Percentiles rank a stretch among this genome's conserved stretches.
Evolutionary conservation across 768 basidiomycete genomes (phyloP).

Genomic region (Phylloporus rhodoxanthus): DNA sequence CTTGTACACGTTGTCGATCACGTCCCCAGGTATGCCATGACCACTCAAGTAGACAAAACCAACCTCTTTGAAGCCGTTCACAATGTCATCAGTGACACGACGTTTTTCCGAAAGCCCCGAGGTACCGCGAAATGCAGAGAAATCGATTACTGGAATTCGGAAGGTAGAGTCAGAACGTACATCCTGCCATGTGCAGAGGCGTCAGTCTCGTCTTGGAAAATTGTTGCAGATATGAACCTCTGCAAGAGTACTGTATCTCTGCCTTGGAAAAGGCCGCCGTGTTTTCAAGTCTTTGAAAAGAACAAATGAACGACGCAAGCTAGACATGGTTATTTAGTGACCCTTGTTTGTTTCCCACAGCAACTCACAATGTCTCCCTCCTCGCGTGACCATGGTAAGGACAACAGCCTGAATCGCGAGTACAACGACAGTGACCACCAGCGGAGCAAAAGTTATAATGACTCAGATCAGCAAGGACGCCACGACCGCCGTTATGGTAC

Average conservation of each 20-base stretch:
- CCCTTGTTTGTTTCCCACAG: slow-evolving; percentile 17
- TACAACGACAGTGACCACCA: slow-evolving; percentile 7
- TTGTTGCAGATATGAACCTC: slow-evolving; percentile 13
- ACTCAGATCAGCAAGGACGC: slow-evolving; percentile 2
- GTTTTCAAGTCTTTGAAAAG: neutral
- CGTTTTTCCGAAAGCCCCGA: slow-evolving; percentile 49
- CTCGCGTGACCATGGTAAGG: slow-evolving; percentile 13
- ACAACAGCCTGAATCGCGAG: slow-evolving; percentile 9
- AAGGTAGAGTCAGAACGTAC: slow-evolving; percentile 39
- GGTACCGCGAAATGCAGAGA: slow-evolving; percentile 56
- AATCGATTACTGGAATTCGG: slow-evolving; percentile 73
- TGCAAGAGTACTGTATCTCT: slow-evolving; percentile 21
- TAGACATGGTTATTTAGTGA: slow-evolving; percentile 2
- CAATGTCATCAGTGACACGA: slow-evolving; percentile 59
- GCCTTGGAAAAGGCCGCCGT: slow-evolving; percentile 3
- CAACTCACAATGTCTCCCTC: slow-evolving; percentile 11
- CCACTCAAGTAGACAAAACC: slow-evolving; percentile 78
- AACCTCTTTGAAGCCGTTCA: slow-evolving; percentile 69
- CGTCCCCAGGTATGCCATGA: slow-evolving; percentile 59
- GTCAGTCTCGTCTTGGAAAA: neutral
- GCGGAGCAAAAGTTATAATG: slow-evolving; percentile 7
- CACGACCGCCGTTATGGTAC: slow-evolving; percentile 14
- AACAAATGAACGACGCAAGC: slow-evolving; percentile 12
- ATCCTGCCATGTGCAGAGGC: slow-evolving; percentile 19
- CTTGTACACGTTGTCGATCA: slow-evolving; percentile 53